A percentile compares a stretch with the other conserved stretches of the same genome.
Evolutionary conservation across 2,329 filamentous ascomycete species (phyloP).

Genomic region (Endocalyx cinctus): DNA sequence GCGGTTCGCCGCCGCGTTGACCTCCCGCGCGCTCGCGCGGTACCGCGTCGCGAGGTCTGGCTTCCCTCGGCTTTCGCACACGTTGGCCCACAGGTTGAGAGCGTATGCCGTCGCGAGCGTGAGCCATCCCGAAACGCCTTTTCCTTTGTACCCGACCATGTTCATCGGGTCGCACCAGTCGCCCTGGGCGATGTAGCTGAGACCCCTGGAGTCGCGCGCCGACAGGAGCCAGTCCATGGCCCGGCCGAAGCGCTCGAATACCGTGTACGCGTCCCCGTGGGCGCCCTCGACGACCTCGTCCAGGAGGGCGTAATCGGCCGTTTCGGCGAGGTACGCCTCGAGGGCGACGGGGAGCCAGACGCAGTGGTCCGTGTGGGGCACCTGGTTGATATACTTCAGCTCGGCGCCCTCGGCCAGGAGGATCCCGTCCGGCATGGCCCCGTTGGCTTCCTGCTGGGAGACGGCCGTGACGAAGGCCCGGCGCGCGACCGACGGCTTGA

Average conservation of each 20-base stretch:
- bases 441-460: constrained; percentile 48
- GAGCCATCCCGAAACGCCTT: constrained; percentile 54
- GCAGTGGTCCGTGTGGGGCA: constrained; percentile 57
- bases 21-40: constrained; percentile 36
- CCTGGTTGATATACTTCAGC: constrained; percentile 57
- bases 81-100: constrained; percentile 47
- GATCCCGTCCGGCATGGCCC: constrained; percentile 56
- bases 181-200: constrained; percentile 54
- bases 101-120: constrained; percentile 52
- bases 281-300: constrained; percentile 36
- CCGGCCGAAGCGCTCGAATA: constrained; percentile 50
- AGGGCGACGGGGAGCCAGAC: constrained; percentile 53
- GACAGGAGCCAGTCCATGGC: constrained; percentile 53
- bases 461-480: constrained; percentile 45
- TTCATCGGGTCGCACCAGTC: constrained; percentile 61
- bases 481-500: constrained; percentile 45
- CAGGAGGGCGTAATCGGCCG: constrained; percentile 47
- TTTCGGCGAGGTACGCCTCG: constrained; percentile 51
- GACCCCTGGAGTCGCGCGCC: constrained; percentile 46
- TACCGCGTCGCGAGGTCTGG: constrained; percentile 39
- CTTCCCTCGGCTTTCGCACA: constrained; percentile 41
- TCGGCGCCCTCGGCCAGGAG: constrained; percentile 48
- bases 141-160: constrained; percentile 56
- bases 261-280: constrained; percentile 42
- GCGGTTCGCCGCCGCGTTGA: constrained; percentile 46